Evolutionary conservation across 2,329 filamentous ascomycete genomes (phyloP).

Genomic region (Alternaria triticina): DNA sequence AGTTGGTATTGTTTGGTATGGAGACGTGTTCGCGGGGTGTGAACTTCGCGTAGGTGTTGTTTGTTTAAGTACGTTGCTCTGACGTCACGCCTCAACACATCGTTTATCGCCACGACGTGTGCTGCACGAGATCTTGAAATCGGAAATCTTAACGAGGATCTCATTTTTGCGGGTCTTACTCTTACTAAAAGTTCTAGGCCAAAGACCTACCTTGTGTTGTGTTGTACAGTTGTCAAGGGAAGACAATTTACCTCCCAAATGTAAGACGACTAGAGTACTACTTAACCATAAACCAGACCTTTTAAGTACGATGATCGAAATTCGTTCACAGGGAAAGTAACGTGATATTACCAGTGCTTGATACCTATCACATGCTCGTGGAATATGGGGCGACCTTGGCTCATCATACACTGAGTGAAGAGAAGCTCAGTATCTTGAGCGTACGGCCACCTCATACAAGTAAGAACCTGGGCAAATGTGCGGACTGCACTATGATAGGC

Average conservation of each 20-base stretch:
- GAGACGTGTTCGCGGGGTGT: not conserved
- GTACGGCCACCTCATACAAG: not conserved
- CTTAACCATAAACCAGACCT: not conserved
- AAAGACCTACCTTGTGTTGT: not conserved
- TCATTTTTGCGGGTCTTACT: not conserved
- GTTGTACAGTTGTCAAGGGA: not conserved
- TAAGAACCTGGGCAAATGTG: not conserved
- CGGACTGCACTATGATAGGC: not conserved
- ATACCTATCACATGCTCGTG: not conserved
- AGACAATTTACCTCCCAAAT: not conserved
- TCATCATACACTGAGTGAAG: not conserved
- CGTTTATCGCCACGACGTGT: not conserved
- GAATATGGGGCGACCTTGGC: not conserved
- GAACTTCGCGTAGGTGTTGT: not conserved
- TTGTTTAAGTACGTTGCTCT: conserved; percentile 27
- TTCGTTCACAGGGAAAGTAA: not conserved
- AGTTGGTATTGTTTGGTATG: not conserved
- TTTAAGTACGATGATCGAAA: not conserved
- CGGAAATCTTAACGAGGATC: not conserved
- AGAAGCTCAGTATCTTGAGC: not conserved
- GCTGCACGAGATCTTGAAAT: not conserved
- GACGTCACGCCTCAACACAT: conserved; percentile 31
- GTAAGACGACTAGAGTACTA: not conserved
- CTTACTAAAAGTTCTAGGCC: not conserved
- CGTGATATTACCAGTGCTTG: not conserved